Conservation (phyloP, 495 filamentous ascomycete species). For the Daldinia grandis region DNA sequence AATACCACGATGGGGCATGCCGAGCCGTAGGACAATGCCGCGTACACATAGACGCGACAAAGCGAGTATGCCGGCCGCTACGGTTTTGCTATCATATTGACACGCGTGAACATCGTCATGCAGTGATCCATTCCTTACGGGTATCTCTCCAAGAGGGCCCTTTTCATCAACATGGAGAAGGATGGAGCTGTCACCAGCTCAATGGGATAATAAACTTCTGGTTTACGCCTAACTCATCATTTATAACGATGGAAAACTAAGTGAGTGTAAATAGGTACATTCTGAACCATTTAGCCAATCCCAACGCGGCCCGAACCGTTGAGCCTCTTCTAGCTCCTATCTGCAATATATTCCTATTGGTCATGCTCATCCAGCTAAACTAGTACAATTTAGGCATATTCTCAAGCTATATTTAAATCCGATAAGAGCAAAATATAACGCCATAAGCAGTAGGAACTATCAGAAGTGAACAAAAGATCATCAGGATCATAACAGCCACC, state of each 20-base stretch:
- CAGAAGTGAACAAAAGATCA: too few species aligned
- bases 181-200: background rate
- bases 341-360: too few species aligned
- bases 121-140: background rate
- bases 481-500: too few species aligned
- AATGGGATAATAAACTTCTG: background rate
- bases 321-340: too few species aligned
- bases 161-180: background rate
- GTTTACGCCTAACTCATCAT: background rate
- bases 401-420: too few species aligned
- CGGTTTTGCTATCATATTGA: background rate
- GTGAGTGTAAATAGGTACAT: too few species aligned
- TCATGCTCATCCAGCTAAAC: too few species aligned
- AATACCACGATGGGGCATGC: background rate
- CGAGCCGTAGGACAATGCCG: background rate
- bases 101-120: background rate
- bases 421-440: too few species aligned
- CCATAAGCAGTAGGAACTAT: too few species aligned
- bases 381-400: too few species aligned
- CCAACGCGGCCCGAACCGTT: too few species aligned
- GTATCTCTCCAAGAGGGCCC: background rate
- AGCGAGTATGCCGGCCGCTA: background rate
- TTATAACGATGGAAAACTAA: background rate
- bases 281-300: too few species aligned
- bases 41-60: background rate